phyloP scores from a whole-genome alignment of 2,329 filamentous ascomycete genomes.

The Colletotrichum liaoningense region DNA sequence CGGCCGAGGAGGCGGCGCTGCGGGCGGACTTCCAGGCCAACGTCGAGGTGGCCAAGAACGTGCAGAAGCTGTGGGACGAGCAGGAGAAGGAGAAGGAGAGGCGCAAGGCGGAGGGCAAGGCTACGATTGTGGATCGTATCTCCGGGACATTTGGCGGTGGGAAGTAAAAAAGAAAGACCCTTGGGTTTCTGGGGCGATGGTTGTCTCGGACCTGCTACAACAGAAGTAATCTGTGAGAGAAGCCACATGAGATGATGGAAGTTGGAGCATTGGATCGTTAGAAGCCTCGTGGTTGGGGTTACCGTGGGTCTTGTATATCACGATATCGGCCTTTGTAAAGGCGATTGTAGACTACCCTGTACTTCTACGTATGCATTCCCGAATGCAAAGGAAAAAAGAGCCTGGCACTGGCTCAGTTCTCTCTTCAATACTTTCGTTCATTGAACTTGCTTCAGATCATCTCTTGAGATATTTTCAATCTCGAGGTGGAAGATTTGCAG shows the following conservation, averaged over 20 bases:
- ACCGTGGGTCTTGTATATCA: not conserved
- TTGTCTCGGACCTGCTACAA: not conserved
- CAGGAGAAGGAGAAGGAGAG: constrained; percentile 65
- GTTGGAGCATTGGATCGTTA: constrained; percentile 10
- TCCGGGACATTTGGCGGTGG: constrained; percentile 43
- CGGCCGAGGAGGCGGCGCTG: constrained; percentile 72
- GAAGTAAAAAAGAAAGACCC: not conserved
- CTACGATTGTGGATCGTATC: constrained; percentile 55
- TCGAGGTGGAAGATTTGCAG: not conserved
- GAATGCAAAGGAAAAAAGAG: constrained; percentile 1
- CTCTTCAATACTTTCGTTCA: not conserved
- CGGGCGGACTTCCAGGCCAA: constrained; percentile 72
- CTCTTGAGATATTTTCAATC: not conserved
- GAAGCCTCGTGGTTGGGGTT: not conserved
- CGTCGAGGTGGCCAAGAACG: constrained; percentile 66
- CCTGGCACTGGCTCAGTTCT: not conserved
- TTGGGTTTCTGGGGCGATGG: too few relatives aligned
- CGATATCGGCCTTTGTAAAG: not conserved
- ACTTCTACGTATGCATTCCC: constrained; percentile 22
- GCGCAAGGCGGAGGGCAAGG: constrained; percentile 67
- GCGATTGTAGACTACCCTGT: constrained; percentile 25
- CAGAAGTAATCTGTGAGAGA: not conserved
- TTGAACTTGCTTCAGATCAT: not conserved
- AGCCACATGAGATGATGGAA: constrained; percentile 38
- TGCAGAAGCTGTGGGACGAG: constrained; percentile 67